phyloP scores from a whole-genome alignment of 805 yeast genomes.

The Yarrowia porcina region DNA sequence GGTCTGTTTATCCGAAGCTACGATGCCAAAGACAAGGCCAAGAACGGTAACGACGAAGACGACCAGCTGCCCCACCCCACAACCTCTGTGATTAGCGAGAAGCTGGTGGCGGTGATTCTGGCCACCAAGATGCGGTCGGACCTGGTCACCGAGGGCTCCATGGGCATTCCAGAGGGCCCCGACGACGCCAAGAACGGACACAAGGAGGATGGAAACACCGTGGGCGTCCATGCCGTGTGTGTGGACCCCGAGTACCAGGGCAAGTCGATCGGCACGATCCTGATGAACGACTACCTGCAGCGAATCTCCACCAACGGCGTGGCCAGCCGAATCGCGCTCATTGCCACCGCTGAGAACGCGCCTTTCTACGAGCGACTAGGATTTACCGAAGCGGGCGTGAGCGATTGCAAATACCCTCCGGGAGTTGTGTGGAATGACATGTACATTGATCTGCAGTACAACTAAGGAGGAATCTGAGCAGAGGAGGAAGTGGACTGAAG shows the following conservation, averaged over 20 bases:
- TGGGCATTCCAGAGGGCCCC: constrained; percentile 53
- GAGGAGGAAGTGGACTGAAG: neutral
- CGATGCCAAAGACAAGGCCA: constrained; percentile 28
- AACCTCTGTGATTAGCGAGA: constrained; percentile 44
- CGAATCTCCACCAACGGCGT: constrained; percentile 82
- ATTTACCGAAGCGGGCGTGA: constrained; percentile 56
- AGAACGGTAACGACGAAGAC: constrained; percentile 29
- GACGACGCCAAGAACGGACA: constrained; percentile 51
- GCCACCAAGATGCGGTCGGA: constrained; percentile 62
- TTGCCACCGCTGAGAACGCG: constrained; percentile 65
- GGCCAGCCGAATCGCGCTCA: constrained; percentile 70
- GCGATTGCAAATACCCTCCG: constrained; percentile 29
- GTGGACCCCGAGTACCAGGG: constrained; percentile 77
- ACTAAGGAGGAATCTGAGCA: neutral
- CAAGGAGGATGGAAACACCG: constrained; percentile 64
- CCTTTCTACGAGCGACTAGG: constrained; percentile 83
- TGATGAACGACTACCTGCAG: constrained; percentile 86
- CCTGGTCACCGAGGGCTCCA: constrained; percentile 53
- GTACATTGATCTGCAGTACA: constrained; percentile 26
- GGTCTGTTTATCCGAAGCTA: constrained; percentile 81
- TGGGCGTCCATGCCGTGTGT: constrained; percentile 81
- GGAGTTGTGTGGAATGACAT: constrained; percentile 33
- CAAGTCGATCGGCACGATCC: constrained; percentile 73
- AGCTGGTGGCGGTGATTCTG: constrained; percentile 72
- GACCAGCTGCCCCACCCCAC: constrained; percentile 33